Percentiles rank a stretch among this genome's conserved stretches.
phyloP scores from a whole-genome alignment of 176 grass and related monocot genomes.

The Phoenix dactylifera region DNA sequence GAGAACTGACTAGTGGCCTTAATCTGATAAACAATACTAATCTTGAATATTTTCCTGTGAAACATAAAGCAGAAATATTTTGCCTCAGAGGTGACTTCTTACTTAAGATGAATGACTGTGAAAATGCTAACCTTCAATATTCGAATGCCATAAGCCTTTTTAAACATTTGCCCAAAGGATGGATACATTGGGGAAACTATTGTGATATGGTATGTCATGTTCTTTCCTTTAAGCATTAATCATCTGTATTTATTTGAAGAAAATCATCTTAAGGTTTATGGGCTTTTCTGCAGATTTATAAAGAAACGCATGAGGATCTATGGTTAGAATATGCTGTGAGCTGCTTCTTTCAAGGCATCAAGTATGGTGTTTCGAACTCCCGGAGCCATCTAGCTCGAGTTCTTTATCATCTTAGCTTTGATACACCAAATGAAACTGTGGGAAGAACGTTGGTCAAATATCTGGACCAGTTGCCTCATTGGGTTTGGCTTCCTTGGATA shows the following conservation, averaged over 20 bases:
- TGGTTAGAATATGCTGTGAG: conserved; percentile 94
- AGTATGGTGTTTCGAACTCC: conserved; percentile 91
- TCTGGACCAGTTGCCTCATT: conserved; percentile 93
- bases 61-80: conserved; percentile 97
- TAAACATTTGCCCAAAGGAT: conserved; percentile 97
- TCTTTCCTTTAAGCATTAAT: background rate
- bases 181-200: conserved; percentile 99
- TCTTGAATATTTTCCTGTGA: conserved; percentile 92
- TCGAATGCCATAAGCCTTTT: conserved; percentile 81
- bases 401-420: conserved; percentile 97
- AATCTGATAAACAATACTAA: conserved; percentile 92
- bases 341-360: conserved; percentile 95
- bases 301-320: conserved; percentile 76
- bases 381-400: conserved; percentile 90
- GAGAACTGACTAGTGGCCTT: conserved; percentile 81
- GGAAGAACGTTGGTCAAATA: conserved; percentile 91
- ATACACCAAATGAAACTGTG: conserved; percentile 81
- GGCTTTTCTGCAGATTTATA: conserved; percentile 57
- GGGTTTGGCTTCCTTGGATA: conserved; percentile 99
- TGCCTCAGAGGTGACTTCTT: conserved; percentile 89
- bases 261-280: background rate
- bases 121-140: conserved; percentile 64
- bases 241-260: too few species aligned
- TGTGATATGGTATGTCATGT: conserved; percentile 81
- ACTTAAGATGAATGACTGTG: conserved; percentile 75